A percentile compares a stretch with the other conserved stretches of the same genome.
Conservation (phyloP, 345 rosid genomes). For the Brassica napus region DNA sequence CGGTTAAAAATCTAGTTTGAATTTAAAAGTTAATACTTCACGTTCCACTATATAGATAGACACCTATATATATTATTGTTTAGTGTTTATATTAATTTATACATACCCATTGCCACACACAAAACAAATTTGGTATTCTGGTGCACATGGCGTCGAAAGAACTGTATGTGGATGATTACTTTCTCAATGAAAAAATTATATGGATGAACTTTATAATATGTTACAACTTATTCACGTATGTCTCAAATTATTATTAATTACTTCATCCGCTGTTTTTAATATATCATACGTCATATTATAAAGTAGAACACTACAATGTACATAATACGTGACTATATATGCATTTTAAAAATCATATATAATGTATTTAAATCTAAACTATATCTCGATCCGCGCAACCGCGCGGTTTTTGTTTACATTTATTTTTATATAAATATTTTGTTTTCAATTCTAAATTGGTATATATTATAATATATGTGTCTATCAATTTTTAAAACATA, state of each 20-base stretch:
- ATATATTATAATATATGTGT: too few relatives aligned
- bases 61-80: neutral
- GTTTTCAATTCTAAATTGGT: too few relatives aligned
- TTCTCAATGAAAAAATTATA: neutral
- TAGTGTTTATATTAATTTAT: constrained; percentile 5
- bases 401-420: too few relatives aligned
- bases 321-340: neutral
- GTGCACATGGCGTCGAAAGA: neutral
- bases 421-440: too few relatives aligned
- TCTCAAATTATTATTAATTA: neutral
- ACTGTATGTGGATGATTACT: neutral
- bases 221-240: constrained; percentile 1
- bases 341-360: neutral
- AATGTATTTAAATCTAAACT: neutral
- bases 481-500: too few relatives aligned
- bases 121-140: constrained; percentile 8
- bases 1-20: too few relatives aligned
- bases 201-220: neutral
- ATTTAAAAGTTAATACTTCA: neutral
- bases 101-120: constrained; percentile 6
- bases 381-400: too few relatives aligned
- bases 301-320: neutral
- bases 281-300: neutral
- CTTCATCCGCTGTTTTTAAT: neutral
- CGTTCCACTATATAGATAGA: constrained; percentile 5